Base-by-base conservation (phyloP, 1,284 basidiomycete species). In the Rhodotorula sp. region DNA sequence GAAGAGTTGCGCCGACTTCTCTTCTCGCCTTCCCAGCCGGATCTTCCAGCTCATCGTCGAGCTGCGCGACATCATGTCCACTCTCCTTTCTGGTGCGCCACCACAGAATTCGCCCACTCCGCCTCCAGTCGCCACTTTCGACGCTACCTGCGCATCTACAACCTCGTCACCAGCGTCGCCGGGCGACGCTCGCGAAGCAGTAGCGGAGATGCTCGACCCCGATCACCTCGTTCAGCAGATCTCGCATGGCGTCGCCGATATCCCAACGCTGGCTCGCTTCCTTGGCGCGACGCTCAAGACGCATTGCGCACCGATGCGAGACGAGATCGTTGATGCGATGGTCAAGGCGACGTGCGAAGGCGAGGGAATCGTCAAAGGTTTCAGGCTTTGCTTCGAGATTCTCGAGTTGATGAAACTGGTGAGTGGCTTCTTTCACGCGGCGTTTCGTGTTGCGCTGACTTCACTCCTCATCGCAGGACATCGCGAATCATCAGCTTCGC, bases 331-430 rank as follows among this genome's bases (percentile, higher is more conserved):
- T 54, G 90, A 94, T 78, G 84, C 85, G 61, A 92, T 96, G 90
- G 87, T 94, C 34, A 83, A 83, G 64, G 39, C 19, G 39, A 84
- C 74, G 13, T 75, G 77, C 22, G 73, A 83, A 82, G 80, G 79
- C 34, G 81, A 76, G 85, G 85, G 89, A 76, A 87, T 91, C 34
- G 87, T 92, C 64, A 84, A 83, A 67, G 91, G 90, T 19, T 85
- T 95, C 69, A 85, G 90, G 68, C 85, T 89, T 84, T 93, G 91
- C 82, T 88, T 96, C 79, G 92, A 94, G 80, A 89, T 95, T 70
- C 84, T 94, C 63, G 93, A 96, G 82, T 85, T 94, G 74, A 95
- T 96, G 93, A 94, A 94, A 84, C 85, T 96, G 76, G 91, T 90
- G 78, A 80, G 89, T 85, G 56, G 48, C 47, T 58, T 10, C n/a